Evolutionary conservation across 495 filamentous ascomycete species (phyloP).

Genomic region (Astrothelium subdiscretum): DNA sequence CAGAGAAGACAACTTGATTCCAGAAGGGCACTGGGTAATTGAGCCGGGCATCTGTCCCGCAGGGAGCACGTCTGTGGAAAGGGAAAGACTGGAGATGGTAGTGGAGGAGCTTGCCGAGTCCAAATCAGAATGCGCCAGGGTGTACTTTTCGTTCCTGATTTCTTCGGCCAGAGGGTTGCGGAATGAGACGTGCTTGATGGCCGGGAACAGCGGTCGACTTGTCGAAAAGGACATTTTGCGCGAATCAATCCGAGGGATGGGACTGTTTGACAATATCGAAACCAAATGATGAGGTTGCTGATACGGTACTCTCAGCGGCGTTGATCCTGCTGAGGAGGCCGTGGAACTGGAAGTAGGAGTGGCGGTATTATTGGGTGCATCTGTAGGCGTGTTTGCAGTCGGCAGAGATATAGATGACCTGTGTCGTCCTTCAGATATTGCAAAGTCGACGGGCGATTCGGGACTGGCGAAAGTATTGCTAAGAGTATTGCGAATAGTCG

Average conservation of each 20-base stretch:
- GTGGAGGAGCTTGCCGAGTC: constrained; percentile 10
- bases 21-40: background rate
- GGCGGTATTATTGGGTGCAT: constrained; percentile 11
- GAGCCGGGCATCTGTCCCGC: background rate
- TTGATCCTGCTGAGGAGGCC: constrained; percentile 19
- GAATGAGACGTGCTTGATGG: constrained; percentile 47
- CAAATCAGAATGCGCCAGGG: constrained; percentile 40
- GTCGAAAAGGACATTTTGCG: constrained; percentile 30
- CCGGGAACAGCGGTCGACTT: constrained; percentile 41
- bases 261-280: constrained; percentile 30
- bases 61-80: constrained; percentile 13
- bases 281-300: constrained; percentile 23
- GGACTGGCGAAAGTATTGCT: constrained; percentile 44
- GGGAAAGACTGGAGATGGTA: constrained; percentile 6
- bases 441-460: constrained; percentile 10
- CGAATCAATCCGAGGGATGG: constrained; percentile 25
- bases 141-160: constrained; percentile 41
- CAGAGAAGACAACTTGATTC: background rate
- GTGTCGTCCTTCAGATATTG: background rate
- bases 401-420: background rate
- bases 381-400: background rate
- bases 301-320: constrained; percentile 23
- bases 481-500: constrained; percentile 72
- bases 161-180: constrained; percentile 43
- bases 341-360: constrained; percentile 19